Evolutionary conservation across 306 rosid species (phyloP), one percentile per base, ranked within the genome.

Genomic region (Quercus bicolor): DNA sequence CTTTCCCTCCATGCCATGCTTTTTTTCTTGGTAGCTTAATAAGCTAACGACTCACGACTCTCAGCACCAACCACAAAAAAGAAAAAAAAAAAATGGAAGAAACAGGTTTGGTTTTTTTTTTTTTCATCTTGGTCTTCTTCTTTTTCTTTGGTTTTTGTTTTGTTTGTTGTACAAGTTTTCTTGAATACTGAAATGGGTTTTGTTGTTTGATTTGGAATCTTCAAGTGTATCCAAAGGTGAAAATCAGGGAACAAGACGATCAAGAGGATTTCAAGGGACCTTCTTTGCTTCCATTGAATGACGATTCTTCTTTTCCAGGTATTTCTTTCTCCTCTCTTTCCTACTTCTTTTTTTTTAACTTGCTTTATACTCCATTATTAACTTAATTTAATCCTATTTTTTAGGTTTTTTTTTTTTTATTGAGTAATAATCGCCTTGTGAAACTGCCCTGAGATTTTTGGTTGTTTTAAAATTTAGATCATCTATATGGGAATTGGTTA

Each of bases 171-270:
- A 2, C 29, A 31, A n/a, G 0, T 2, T 52, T 9, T 14, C 13
- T 21, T 54, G 43, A 52, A 15, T 74, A 34, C 78, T 79, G 52
- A 74, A 37, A 3, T 56, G 71, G 84, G 71, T 43, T 24, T 73
- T 74, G 19, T 11, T 23, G 23, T 68, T 69, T 74, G 68, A 5
- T 55, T 52, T 68, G 34, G 43, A 34, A 53, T 64, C 24, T 72
- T 53, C 4, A 75, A 75, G 80, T 13, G 37, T 81, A 81, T 70
- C 84, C 84, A 26, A 81, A 70, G 84, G 84, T 80, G 84, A 81
- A 70, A 73, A 68, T 81, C 72, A 81, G 76, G 77, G 76, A 75
- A 60, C 80, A 70, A 26, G 34, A 81, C 4, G 57, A 85, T 10
- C 64, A 53, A 48, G 84, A 76, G 77, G 86, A 79, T 85, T 74